Percentiles rank a stretch among this genome's conserved stretches.
Conservation (phyloP, 352 stramenopile genomes). For the Blastocystis sp. region DNA sequence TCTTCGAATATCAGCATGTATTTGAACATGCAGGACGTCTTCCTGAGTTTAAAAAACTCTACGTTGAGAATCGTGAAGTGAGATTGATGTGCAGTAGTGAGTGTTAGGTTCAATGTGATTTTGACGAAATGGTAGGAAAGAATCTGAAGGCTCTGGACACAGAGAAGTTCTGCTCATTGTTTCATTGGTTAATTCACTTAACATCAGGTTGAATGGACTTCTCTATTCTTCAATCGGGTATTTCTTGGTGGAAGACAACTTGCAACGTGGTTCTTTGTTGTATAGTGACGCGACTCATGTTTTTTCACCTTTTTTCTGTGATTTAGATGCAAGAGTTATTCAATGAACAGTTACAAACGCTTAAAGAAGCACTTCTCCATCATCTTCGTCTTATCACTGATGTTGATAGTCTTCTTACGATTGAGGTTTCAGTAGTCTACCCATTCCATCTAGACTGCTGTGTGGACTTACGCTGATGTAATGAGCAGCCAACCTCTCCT, state of each 20-base stretch:
- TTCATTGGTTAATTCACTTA: background rate
- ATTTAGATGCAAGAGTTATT: conserved; percentile 49
- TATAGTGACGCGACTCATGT: conserved; percentile 41
- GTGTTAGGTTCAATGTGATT: conserved; percentile 16
- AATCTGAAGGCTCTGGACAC: conserved; percentile 49
- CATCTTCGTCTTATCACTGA: background rate
- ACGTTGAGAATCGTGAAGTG: conserved; percentile 40
- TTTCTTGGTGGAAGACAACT: conserved; percentile 54
- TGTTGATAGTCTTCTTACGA: conserved; percentile 22
- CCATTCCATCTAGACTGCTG: background rate
- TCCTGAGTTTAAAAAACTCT: conserved; percentile 29
- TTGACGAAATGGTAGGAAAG: background rate
- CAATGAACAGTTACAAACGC: background rate
- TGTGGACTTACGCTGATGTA: conserved; percentile 47
- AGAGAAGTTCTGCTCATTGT: conserved; percentile 24
- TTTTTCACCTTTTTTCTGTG: background rate
- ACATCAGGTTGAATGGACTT: conserved; percentile 26
- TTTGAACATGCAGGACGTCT: conserved; percentile 31
- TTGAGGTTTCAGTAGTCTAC: background rate
- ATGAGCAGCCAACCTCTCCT: conserved; percentile 45
- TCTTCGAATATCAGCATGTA: conserved; percentile 57
- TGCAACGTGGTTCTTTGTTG: conserved; percentile 47
- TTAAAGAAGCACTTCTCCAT: conserved; percentile 39
- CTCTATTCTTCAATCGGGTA: conserved; percentile 20
- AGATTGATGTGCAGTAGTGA: background rate